Percentiles rank a stretch among this genome's conserved stretches.
These are phyloP conservation scores for Monosporascus sp. DNA, from an alignment of 2,329 filamentous ascomycete species.

Conservation along the genomic window DNA sequence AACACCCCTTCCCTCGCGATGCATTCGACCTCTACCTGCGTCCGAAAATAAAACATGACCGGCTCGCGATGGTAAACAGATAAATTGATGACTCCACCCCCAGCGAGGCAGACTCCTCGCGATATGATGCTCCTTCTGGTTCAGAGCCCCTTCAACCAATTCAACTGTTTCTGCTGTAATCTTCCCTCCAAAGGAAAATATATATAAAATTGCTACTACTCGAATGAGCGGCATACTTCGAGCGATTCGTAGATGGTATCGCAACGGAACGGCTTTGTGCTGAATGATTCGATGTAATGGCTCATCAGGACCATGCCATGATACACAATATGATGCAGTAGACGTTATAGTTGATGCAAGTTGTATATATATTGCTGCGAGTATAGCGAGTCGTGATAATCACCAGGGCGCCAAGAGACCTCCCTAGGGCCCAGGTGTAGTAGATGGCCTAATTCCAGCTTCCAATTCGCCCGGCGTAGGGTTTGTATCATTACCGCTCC, in stretches of 20 bases:
- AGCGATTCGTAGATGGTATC: neutral
- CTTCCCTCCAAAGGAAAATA: neutral
- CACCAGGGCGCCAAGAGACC: neutral
- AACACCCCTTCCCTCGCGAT: too few relatives aligned
- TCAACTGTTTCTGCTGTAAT: too few relatives aligned
- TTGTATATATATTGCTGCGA: constrained; percentile 1
- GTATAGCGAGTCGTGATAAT: neutral
- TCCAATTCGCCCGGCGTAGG: constrained; percentile 44
- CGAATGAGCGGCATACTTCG: neutral
- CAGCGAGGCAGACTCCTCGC: too few relatives aligned
- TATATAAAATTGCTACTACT: neutral
- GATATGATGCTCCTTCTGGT: too few relatives aligned
- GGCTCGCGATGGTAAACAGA: too few relatives aligned
- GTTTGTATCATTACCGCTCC: constrained; percentile 12
- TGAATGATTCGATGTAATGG: neutral
- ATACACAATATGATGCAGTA: neutral
- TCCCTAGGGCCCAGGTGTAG: neutral
- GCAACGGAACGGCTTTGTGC: neutral
- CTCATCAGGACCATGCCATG: constrained; percentile 3
- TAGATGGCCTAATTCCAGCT: constrained; percentile 32
- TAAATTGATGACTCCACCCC: too few relatives aligned
- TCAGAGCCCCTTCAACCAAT: too few relatives aligned
- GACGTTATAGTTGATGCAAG: neutral
- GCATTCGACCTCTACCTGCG: too few relatives aligned
- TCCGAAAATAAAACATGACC: too few relatives aligned